Evolutionary conservation across 371 early-diverging fungal genomes (phyloP), one percentile per base, ranked within the genome.

Genomic region (Syncephalastrum racemosum): DNA sequence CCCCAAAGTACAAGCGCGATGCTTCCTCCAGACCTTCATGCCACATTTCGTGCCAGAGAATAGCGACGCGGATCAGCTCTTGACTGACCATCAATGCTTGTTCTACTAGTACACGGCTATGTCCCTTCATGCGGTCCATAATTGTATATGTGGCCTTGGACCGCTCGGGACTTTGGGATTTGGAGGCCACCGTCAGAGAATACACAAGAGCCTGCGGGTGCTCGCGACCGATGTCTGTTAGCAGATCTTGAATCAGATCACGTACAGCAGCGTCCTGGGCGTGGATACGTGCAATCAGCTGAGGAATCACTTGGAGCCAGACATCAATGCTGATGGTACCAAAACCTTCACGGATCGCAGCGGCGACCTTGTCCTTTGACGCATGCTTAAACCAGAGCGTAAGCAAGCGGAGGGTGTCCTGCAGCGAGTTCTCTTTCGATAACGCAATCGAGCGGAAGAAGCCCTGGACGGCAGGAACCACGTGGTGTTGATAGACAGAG

Each of bases 21-120:
- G 97, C 96, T 59, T 95, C 95, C 66, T 94, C 94, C 15, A 99
- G 70, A 3, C 95, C 95, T 63, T 98, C 96, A 54, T 91, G 90
- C 98, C 99, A 99, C 94, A 95, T 90, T 77, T 99, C 99, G 53
- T 95, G 94, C 94, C 96, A 95, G 39, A 97, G 66, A 54, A 97
- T 92, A 15, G 99, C 95, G 14, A 96, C 95, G 22, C 98, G 90
- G 61, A 98, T 96, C 15, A 99, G 88, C 58, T 99, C 99, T 63
- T 95, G 91, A 68, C 94, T 92, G 41, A 99, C 98, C 48, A 98
- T 73, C 22, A 96, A 71, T 2, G 97, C 96, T 77, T 96, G 96
- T 55, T 96, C 95, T 4, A 99, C 97, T 25, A 99, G 77, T 7
- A 73, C 66, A 6, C 94, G 84, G 54, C 88, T 85, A 66, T 94